Base-by-base conservation (phyloP, 495 filamentous ascomycete species). In the Amniculicola lignicola region DNA sequence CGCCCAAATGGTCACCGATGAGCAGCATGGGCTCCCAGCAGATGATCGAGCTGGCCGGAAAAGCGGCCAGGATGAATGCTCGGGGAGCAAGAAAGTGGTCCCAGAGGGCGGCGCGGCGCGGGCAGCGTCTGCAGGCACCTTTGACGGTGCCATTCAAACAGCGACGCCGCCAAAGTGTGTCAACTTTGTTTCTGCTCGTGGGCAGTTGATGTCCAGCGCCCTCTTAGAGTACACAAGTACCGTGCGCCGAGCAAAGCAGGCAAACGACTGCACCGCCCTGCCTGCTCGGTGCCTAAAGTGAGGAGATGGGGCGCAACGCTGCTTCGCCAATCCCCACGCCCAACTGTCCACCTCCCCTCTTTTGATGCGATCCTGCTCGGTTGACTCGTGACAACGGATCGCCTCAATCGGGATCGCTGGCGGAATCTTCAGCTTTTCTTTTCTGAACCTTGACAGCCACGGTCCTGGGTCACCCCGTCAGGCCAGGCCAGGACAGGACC, bases 181-280 rank as follows among this genome's bases (percentile, higher is more conserved):
- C 29, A 7, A 33, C n/a, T 33, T 7, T 33, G 9, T 33, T n/a
- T 7, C 7, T n/a, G 6, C 51, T 37, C 2, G 14, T 45, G 9
- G 40, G 29, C 16, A 11, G n/a, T 6, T n/a, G 52, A 37, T 12
- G 33, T 55, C 12, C 23, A 18, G 23, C 52, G 52, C 52, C 52
- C 42, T 55, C 25, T 47, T 55, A 23, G 42, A n/a, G n/a, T n/a
- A n/a, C n/a, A n/a, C n/a, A n/a, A n/a, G 35, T 38, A 18, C 12
- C 3, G 25, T 16, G 18, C 42, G 23, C 46, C 9, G n/a, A 41
- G 12, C 21, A 40, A 21, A 37, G 45, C 11, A 59, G 47, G 47
- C 55, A 52, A 57, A 40, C 54, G 45, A 50, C 7, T 41, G 43
- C 54, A 43, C 55, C 40, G 55, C 55, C 48, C 55, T 53, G 55